phyloP scores from a whole-genome alignment of 305 asterid species.

The Ilex paraguariensis region DNA sequence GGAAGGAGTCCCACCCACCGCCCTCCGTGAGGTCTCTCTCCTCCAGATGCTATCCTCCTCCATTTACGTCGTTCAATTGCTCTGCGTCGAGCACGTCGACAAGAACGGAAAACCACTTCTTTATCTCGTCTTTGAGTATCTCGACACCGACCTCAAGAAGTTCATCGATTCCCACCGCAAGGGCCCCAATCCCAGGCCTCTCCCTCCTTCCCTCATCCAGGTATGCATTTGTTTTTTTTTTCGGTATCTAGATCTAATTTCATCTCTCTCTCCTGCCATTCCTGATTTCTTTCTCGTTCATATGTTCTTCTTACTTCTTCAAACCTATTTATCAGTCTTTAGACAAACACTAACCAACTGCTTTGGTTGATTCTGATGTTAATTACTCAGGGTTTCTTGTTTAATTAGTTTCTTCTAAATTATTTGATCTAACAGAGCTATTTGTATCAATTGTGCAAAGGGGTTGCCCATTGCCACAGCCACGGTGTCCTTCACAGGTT shows the following conservation, averaged over 20 bases:
- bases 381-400: too few species aligned
- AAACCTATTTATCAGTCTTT: too few species aligned
- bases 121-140: conserved; percentile 87
- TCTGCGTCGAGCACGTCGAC: conserved; percentile 80
- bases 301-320: too few species aligned
- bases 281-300: too few species aligned
- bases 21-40: conserved; percentile 85
- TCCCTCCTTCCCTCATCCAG: conserved; percentile 52
- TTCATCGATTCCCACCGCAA: conserved; percentile 80
- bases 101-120: conserved; percentile 83
- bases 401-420: too few species aligned
- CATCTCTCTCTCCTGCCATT: too few species aligned
- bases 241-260: too few species aligned
- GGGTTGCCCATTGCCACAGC: conserved; percentile 90
- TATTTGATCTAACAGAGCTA: conserved; percentile 28
- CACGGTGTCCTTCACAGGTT: conserved; percentile 87
- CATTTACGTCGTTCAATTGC: conserved; percentile 75
- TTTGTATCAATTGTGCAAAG: conserved; percentile 81
- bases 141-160: conserved; percentile 90
- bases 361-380: too few species aligned
- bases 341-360: too few species aligned
- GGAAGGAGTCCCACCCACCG: conserved; percentile 94
- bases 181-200: conserved; percentile 64
- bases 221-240: neutral
- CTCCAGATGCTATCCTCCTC: conserved; percentile 95